Evolutionary conservation across 768 basidiomycete species (phyloP).

Genomic region (Hygrocybe coccinea): DNA sequence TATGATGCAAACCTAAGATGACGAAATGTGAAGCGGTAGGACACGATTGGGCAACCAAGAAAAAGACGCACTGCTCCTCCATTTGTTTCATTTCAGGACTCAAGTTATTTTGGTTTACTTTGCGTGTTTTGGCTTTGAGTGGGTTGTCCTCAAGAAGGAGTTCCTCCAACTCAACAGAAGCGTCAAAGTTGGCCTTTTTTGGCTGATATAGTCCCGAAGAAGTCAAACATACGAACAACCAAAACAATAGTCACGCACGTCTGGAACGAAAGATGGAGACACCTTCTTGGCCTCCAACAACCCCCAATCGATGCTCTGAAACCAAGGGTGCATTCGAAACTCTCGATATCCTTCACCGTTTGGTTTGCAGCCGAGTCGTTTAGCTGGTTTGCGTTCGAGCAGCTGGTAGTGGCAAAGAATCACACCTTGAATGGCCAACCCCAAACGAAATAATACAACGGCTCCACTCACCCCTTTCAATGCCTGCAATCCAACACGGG

Average conservation of each 20-base stretch:
- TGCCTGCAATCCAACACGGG: conserved; percentile 69
- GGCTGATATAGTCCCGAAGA: conserved; percentile 48
- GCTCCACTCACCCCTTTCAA: conserved; percentile 64
- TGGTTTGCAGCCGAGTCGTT: conserved; percentile 78
- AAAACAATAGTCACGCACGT: conserved; percentile 44
- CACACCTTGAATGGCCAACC: conserved; percentile 1
- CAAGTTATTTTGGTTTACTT: conserved; percentile 83
- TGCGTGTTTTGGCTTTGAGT: conserved; percentile 88
- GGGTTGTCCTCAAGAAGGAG: conserved; percentile 94
- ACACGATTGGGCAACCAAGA: conserved; percentile 1
- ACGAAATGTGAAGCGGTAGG: neutral
- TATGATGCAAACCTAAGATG: conserved; percentile 75
- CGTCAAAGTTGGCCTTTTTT: conserved; percentile 99
- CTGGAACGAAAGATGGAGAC: conserved; percentile 83
- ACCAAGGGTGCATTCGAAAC: conserved; percentile 80
- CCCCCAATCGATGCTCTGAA: conserved; percentile 84
- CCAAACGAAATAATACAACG: neutral
- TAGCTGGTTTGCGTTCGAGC: conserved; percentile 77
- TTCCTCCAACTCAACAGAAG: conserved; percentile 96
- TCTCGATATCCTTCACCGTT: conserved; percentile 77
- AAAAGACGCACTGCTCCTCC: conserved; percentile 80
- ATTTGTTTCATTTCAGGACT: conserved; percentile 93
- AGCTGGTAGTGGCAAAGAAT: conserved; percentile 44
- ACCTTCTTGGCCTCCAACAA: conserved; percentile 72
- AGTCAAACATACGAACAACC: conserved; percentile 7